Evolutionary conservation across 768 basidiomycete genomes (phyloP).

Genomic region (Baorangia bicolor): DNA sequence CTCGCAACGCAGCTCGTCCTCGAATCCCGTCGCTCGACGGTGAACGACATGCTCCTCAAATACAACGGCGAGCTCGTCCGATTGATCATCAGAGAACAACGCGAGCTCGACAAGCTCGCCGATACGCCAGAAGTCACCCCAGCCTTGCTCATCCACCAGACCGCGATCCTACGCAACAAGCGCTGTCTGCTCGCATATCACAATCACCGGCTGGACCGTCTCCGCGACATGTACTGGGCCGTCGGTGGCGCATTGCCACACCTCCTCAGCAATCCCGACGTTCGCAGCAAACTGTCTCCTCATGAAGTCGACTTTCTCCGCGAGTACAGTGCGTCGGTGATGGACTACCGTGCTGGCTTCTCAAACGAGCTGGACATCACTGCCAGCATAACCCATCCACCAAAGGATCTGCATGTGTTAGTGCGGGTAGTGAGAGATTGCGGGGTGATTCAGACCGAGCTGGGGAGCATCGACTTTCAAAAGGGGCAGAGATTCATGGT

Average conservation of each 20-base stretch:
- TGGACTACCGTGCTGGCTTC: slow-evolving; percentile 83
- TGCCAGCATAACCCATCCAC: slow-evolving; percentile 77
- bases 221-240: slow-evolving; percentile 88
- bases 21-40: slow-evolving; percentile 83
- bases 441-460: slow-evolving; percentile 88
- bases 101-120: slow-evolving; percentile 69
- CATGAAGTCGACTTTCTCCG: slow-evolving; percentile 84
- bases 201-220: slow-evolving; percentile 75
- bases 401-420: slow-evolving; percentile 85
- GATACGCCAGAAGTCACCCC: slow-evolving; percentile 50
- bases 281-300: slow-evolving; percentile 72
- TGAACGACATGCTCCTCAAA: slow-evolving; percentile 81
- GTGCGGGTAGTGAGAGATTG: slow-evolving; percentile 88
- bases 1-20: slow-evolving; percentile 84
- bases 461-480: slow-evolving; percentile 86
- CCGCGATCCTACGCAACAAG: slow-evolving; percentile 89
- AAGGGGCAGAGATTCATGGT: slow-evolving; percentile 91
- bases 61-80: slow-evolving; percentile 91
- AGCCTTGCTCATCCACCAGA: slow-evolving; percentile 81
- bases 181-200: slow-evolving; percentile 96
- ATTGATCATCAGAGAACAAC: slow-evolving; percentile 85
- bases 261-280: slow-evolving; percentile 64
- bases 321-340: slow-evolving; percentile 74
- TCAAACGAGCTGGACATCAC: slow-evolving; percentile 86
- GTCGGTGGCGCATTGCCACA: slow-evolving; percentile 85